Percentiles rank a stretch among this genome's conserved stretches.
phyloP scores from a whole-genome alignment of 1,284 basidiomycete genomes.

The Pyrrhoderma lamaoense region DNA sequence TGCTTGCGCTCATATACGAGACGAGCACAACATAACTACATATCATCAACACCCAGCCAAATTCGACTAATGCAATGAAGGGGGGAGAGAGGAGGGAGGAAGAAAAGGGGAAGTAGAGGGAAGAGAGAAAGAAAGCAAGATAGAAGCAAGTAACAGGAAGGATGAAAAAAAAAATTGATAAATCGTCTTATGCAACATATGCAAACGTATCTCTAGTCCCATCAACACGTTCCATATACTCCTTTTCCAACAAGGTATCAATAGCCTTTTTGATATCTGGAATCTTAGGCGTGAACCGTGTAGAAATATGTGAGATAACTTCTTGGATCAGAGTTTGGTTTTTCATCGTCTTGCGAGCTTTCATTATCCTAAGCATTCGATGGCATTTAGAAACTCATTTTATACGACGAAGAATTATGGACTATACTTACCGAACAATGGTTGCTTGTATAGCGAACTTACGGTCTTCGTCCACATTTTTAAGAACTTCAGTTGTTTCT shows the following conservation, averaged over 20 bases:
- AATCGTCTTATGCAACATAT: slow-evolving; percentile 50
- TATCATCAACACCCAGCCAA: no score
- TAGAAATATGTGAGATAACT: slow-evolving; percentile 86
- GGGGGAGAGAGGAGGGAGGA: neutral
- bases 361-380: slow-evolving; percentile 74
- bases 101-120: neutral
- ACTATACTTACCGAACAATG: slow-evolving; percentile 73
- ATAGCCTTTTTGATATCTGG: slow-evolving; percentile 97
- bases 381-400: neutral
- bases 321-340: slow-evolving; percentile 93
- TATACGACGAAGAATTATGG: neutral
- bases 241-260: slow-evolving; percentile 93
- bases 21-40: no score
- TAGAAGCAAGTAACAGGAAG: no score
- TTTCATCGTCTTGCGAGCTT: slow-evolving; percentile 96
- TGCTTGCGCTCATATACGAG: no score
- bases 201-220: slow-evolving; percentile 75
- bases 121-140: neutral
- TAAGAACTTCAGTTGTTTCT: slow-evolving; percentile 86
- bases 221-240: slow-evolving; percentile 92
- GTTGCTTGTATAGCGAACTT: slow-evolving; percentile 97
- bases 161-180: neutral
- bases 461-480: slow-evolving; percentile 95
- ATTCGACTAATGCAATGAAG: no score
- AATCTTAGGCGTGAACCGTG: slow-evolving; percentile 85